Evolutionary conservation across 2,329 filamentous ascomycete genomes (phyloP).

Genomic region (Leptographium lundbergii): DNA sequence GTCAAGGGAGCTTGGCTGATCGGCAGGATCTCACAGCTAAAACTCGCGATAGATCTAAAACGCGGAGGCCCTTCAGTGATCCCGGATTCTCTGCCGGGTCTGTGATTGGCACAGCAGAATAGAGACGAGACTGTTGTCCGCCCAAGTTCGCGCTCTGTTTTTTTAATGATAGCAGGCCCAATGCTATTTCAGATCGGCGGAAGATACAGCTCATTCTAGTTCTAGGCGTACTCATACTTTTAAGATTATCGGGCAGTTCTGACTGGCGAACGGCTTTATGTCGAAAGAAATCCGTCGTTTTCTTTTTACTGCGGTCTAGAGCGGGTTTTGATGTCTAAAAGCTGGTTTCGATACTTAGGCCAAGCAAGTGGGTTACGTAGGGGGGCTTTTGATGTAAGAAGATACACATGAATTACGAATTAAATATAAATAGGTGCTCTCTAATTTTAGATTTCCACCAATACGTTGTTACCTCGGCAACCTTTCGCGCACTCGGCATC

Average conservation of each 20-base stretch:
- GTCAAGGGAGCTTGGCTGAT: background rate
- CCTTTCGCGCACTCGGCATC: background rate
- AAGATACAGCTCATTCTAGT: background rate
- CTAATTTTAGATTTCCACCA: background rate
- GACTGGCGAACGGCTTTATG: background rate
- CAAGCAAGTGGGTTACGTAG: background rate
- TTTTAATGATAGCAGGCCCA: background rate
- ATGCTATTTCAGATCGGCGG: background rate
- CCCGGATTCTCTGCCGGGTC: background rate
- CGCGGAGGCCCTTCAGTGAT: background rate
- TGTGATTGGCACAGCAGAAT: background rate
- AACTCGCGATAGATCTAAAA: constrained; percentile 6
- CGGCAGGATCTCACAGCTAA: constrained; percentile 7
- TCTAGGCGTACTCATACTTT: background rate
- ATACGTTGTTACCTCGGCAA: background rate
- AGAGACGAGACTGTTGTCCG: background rate
- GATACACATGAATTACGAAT: background rate
- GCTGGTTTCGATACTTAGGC: background rate
- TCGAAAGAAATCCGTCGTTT: background rate
- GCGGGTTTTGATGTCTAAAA: background rate
- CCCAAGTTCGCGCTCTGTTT: background rate
- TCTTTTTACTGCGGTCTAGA: background rate
- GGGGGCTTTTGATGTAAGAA: background rate
- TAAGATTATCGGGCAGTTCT: background rate
- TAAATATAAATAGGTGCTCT: background rate